Evolutionary conservation across 2,329 filamentous ascomycete genomes (phyloP).

Genomic region (Fonsecaea nubica): DNA sequence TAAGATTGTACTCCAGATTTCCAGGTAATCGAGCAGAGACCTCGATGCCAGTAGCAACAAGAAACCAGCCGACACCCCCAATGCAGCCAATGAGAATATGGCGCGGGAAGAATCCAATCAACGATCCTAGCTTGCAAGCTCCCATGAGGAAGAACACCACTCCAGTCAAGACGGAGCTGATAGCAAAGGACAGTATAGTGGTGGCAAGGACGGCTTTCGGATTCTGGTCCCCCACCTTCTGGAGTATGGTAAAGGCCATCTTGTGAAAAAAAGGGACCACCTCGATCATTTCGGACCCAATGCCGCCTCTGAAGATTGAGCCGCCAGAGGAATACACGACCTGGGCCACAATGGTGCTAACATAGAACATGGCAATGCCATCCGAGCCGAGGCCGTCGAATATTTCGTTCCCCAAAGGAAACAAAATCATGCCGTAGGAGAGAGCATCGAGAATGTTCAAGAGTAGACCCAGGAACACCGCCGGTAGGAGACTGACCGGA

Average conservation of each 20-base stretch:
- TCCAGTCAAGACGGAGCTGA: constrained; percentile 90
- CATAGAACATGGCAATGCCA: constrained; percentile 97
- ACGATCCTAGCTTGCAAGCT: constrained; percentile 81
- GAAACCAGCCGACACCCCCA: constrained; percentile 93
- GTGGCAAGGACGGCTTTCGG: constrained; percentile 89
- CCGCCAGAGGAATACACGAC: constrained; percentile 83
- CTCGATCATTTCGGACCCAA: constrained; percentile 98
- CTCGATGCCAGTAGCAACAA: constrained; percentile 88
- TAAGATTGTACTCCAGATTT: constrained; percentile 79
- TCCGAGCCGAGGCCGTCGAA: constrained; percentile 88
- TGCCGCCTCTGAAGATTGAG: constrained; percentile 86
- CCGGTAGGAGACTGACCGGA: constrained; percentile 76
- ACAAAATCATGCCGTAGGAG: constrained; percentile 96
- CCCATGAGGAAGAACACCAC: constrained; percentile 92
- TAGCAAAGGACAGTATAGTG: constrained; percentile 86
- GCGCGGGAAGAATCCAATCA: constrained; percentile 95
- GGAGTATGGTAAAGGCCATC: constrained; percentile 90
- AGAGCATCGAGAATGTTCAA: constrained; percentile 93
- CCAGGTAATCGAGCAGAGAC: constrained; percentile 89
- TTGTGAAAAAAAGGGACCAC: constrained; percentile 99
- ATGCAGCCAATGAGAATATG: constrained; percentile 98
- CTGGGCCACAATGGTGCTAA: constrained; percentile 94
- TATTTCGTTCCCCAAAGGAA: constrained; percentile 84
- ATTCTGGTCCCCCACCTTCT: constrained; percentile 76
- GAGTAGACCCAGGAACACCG: constrained; percentile 84